Percentiles rank a stretch among this genome's conserved stretches.
These are phyloP conservation scores for Alnus glutinosa DNA, from an alignment of 306 rosid species.

Conservation along the genomic window DNA sequence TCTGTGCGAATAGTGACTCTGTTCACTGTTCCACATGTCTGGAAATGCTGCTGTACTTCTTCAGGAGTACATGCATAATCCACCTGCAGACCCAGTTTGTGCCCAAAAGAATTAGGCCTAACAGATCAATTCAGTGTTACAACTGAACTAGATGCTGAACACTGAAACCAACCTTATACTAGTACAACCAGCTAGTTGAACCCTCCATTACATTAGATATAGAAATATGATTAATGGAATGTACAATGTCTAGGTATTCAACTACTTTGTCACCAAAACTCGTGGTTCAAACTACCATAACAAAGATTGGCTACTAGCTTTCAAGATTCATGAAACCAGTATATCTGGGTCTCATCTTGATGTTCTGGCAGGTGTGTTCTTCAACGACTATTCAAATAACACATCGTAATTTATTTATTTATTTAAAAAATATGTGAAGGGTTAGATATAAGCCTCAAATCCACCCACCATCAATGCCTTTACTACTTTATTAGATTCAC, in stretches of 20 bases:
- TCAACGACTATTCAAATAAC: background rate
- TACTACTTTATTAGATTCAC: background rate
- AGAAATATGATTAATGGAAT: background rate
- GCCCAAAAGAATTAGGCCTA: conserved; percentile 1
- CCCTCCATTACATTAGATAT: background rate
- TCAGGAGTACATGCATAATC: conserved; percentile 83
- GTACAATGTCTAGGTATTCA: background rate
- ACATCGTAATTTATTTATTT: background rate
- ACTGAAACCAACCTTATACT: background rate
- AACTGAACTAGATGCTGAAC: background rate
- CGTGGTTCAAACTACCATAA: too few relatives aligned
- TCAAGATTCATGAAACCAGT: background rate
- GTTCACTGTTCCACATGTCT: conserved; percentile 80
- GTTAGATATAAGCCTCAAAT: background rate
- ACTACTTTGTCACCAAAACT: too few relatives aligned
- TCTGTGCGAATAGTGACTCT: conserved; percentile 83
- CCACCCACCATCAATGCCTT: background rate
- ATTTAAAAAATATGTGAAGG: background rate
- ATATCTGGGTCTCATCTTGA: background rate
- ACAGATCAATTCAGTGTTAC: background rate
- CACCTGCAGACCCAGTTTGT: conserved; percentile 50
- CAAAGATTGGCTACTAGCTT: too few relatives aligned
- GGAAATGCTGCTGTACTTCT: conserved; percentile 91
- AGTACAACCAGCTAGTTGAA: background rate
- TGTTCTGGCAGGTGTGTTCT: background rate